Base-by-base conservation (phyloP, 306 rosid species). In the Canavalia ensiformis region DNA sequence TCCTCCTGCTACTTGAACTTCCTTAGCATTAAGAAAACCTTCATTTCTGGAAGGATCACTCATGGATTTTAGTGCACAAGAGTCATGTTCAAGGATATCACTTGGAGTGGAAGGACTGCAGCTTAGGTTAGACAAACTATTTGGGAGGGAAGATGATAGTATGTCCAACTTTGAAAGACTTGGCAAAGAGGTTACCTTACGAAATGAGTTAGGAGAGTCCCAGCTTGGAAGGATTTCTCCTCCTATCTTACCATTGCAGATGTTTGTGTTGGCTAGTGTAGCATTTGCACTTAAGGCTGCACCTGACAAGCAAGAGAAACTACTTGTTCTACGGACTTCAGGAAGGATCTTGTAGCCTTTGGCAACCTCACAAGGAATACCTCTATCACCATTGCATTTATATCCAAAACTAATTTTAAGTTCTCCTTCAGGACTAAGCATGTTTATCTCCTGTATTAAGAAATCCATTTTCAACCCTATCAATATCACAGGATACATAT, bases 1-100 rank as follows among this genome's bases (percentile, higher is more conserved):
- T 81, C 99, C 99, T 86, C 99, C 99, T 3, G 97, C 99, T 52
- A 96, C 97, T 88, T 96, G 99, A 75, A 96, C 84, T 87, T 96
- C 99, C 76, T 72, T 66, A 29, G 86, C 88, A 88, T 74, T 92
- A 77, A 96, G 97, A 80, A 92, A 96, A 68, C 94, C 85, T 82
- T 94, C 97, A 77, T 85, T 80, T 82, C 90, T 87, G 3, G 92
- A 86, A 72, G 95, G 88, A 74, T 90, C 91, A 62, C 89, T 90
- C 75, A 30, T 54, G 55, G 91, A 83, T 78, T 90, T 92, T 44
- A 86, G 55, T 34, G 85, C 44, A 74, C 84, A 90, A 47, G 95
- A 87, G 87, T 93, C 98, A 55, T 85, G 86, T 73, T 92, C 98
- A 30, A 83, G 88, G 18, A 80, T 49, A 50, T 87, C 92, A 68